Conservation (phyloP, 192 early-diverging fungal genomes). For the Phlyctochytrium bullatum region DNA sequence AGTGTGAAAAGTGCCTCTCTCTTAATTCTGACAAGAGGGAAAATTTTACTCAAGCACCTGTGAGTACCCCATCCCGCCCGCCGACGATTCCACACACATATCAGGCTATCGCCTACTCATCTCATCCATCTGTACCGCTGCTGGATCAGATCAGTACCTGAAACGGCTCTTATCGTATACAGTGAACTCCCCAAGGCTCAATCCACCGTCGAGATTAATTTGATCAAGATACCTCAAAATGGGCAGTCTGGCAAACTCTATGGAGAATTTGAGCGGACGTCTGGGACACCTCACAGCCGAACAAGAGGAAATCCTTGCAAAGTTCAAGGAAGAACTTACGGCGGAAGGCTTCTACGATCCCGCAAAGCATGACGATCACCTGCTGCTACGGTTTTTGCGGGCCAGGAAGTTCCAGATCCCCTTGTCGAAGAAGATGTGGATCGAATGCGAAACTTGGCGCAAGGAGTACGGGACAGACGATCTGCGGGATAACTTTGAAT, state of each 20-base stretch:
- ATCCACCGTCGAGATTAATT: background rate
- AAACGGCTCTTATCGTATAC: background rate
- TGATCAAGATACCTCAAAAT: background rate
- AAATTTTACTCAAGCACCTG: no score
- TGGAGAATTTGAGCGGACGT: constrained; percentile 48
- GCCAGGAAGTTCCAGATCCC: constrained; percentile 69
- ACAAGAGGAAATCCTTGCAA: constrained; percentile 48
- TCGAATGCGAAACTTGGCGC: constrained; percentile 65
- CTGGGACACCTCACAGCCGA: constrained; percentile 61
- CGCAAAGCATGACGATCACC: constrained; percentile 62
- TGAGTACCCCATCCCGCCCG: no score
- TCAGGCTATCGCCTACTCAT: no score
- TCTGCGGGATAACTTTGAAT: constrained; percentile 53
- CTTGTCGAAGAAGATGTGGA: constrained; percentile 70
- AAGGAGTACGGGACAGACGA: constrained; percentile 59
- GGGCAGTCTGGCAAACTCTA: background rate
- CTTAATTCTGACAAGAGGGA: no score
- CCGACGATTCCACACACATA: no score
- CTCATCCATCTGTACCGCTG: no score
- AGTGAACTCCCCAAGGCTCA: background rate
- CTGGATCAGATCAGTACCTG: background rate
- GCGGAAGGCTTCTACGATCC: constrained; percentile 50
- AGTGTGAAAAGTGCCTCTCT: no score
- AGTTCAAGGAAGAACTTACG: constrained; percentile 59
- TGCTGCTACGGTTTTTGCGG: constrained; percentile 69